Conservation (phyloP, 2,329 filamentous ascomycete species). For the Ustulina deusta region DNA sequence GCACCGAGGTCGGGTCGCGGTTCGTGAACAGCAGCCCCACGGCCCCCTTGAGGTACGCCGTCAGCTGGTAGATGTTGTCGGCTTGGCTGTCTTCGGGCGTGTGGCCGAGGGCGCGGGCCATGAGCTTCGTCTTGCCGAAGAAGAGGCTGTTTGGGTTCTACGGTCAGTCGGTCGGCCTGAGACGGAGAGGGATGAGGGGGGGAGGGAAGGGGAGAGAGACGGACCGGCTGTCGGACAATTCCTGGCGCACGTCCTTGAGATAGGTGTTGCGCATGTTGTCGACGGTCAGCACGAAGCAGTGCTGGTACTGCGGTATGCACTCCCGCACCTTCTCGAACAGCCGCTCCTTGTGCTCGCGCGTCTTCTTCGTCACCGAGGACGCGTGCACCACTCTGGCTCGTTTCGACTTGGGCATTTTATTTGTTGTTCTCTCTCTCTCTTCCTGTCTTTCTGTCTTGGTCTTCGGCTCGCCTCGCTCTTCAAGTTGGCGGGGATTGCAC, state of each 20-base stretch:
- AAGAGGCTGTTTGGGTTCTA: slow-evolving; percentile 73
- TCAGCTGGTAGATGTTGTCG: slow-evolving; percentile 78
- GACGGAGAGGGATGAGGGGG: slow-evolving; percentile 61
- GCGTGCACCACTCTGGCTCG: slow-evolving; percentile 89
- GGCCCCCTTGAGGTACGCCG: slow-evolving; percentile 78
- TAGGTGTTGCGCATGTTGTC: slow-evolving; percentile 99
- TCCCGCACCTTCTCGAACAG: slow-evolving; percentile 91
- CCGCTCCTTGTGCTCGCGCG: slow-evolving; percentile 88
- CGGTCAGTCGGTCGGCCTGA: background rate
- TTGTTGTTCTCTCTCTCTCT: slow-evolving; percentile 10
- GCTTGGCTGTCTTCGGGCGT: slow-evolving; percentile 82
- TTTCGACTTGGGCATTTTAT: slow-evolving; percentile 94
- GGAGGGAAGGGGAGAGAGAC: slow-evolving; percentile 63
- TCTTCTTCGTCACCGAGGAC: slow-evolving; percentile 92
- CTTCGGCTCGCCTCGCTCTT: background rate
- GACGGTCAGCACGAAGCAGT: slow-evolving; percentile 93
- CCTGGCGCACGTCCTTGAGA: slow-evolving; percentile 87
- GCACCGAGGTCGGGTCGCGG: slow-evolving; percentile 74
- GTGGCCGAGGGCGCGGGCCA: slow-evolving; percentile 91
- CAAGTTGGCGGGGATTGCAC: background rate
- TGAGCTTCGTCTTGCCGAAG: slow-evolving; percentile 99
- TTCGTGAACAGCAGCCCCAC: slow-evolving; percentile 93
- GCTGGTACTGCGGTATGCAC: slow-evolving; percentile 84
- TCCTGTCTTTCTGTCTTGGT: slow-evolving; percentile 2
- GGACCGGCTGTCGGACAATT: slow-evolving; percentile 86